Evolutionary conservation across 1,284 basidiomycete genomes (phyloP), one percentile per base, ranked within the genome.

Genomic region (Psilocybe mexicana): DNA sequence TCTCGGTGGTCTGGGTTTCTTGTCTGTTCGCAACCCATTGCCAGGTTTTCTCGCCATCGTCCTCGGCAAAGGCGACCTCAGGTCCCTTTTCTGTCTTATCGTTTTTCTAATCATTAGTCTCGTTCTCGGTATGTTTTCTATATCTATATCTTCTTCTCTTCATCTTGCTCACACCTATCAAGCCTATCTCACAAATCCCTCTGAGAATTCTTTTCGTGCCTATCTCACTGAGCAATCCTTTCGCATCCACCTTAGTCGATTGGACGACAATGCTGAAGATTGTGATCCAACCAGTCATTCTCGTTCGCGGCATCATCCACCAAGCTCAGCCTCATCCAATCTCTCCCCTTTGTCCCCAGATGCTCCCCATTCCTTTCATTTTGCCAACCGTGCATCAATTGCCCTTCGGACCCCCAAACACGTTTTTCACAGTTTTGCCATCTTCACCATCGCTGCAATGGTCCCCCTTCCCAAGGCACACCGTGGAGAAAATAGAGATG

Each of bases 141-240:
- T 53, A 38, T 46, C 54, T 35, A 43, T 52, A 47, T 52, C 52
- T 59, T 51, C 50, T 58, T 54, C 42, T 47, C 30, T 53, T 58
- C 28, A 58, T 53, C 58, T 53, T 63, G 58, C 42, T 65, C 61
- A 59, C 62, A 55, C 46, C 49, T 24, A 7, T 62, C 49, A 62
- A 96, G 96, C 95, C 47, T 95, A 95, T 78, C 84, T 94, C 72
- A 93, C 94, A 43, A 97, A 96, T 72, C 96, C 96, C 14, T 87
- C 88, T 56, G 94, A 98, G 75, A 85, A 87, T 46, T 94, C 93
- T 2, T 98, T 98, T 76, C 86, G 94, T 57, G 83, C 93, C 12
- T 96, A 94, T 76, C 88, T 98, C 67, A 98, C 95, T 35, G 94
- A 97, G 71, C 90, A 94, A 69, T 94, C 94, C 40, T 97, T 98